Conservation (phyloP, 192 early-diverging fungal genomes). For the Neocallimastix lanati region DNA sequence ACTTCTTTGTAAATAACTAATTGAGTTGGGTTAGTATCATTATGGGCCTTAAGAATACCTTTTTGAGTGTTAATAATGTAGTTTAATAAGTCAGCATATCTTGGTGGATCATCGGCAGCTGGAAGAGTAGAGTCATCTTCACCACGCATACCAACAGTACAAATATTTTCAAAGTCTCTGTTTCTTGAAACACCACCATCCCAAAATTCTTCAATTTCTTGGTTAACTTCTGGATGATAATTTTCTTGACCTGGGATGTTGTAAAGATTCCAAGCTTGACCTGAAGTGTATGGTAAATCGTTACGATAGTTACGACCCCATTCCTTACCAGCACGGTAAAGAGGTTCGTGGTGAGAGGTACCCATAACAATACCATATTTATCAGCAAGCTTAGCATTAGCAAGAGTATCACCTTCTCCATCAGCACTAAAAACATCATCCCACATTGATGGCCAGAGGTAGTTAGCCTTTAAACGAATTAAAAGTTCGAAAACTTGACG, state of each 20-base stretch:
- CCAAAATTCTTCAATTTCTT: background rate
- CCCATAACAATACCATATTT: constrained; percentile 7
- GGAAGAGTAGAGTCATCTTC: background rate
- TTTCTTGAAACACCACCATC: background rate
- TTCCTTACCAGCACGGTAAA: constrained; percentile 4
- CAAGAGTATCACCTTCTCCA: background rate
- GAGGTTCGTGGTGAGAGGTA: constrained; percentile 8
- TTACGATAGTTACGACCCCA: background rate
- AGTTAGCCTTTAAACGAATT: constrained; percentile 7
- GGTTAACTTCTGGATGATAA: background rate
- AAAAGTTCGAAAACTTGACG: constrained; percentile 5
- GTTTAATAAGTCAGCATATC: background rate
- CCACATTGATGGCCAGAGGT: constrained; percentile 9
- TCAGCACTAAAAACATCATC: background rate
- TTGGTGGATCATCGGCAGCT: background rate
- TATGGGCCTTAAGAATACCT: background rate
- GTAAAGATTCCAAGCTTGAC: background rate
- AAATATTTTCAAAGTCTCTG: background rate
- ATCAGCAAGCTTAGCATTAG: background rate
- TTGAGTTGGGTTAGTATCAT: background rate
- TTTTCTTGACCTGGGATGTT: background rate
- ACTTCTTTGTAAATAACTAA: constrained; percentile 8
- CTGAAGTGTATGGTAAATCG: background rate
- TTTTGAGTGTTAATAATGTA: background rate
- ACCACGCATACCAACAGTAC: background rate